phyloP scores from a whole-genome alignment of 805 yeast genomes.

The Nakazawaea ernobii region DNA sequence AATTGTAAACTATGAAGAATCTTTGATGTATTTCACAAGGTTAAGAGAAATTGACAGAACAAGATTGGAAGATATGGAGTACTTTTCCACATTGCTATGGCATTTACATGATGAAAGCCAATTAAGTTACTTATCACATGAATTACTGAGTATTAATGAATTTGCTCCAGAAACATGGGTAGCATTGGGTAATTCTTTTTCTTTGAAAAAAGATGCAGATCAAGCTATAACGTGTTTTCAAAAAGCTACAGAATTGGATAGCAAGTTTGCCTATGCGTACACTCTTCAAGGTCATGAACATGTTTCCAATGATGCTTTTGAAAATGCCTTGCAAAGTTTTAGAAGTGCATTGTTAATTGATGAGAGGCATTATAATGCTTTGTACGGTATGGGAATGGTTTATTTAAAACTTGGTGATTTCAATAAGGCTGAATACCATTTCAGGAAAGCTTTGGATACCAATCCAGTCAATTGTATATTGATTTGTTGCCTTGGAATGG shows the following conservation, averaged over 20 bases:
- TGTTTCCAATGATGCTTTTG: conserved; percentile 83
- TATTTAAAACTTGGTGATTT: conserved; percentile 81
- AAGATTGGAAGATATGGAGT: conserved; percentile 83
- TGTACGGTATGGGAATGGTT: conserved; percentile 95
- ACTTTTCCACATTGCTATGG: conserved; percentile 87
- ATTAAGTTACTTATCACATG: conserved; percentile 78
- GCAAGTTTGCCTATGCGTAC: conserved; percentile 77
- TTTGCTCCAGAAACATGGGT: conserved; percentile 87
- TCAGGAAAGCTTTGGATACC: conserved; percentile 79
- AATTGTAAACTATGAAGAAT: conserved; percentile 75
- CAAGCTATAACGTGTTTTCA: conserved; percentile 86
- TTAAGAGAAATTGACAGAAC: conserved; percentile 71
- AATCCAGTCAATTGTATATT: conserved; percentile 88
- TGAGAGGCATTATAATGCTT: conserved; percentile 84
- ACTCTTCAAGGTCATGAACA: conserved; percentile 93
- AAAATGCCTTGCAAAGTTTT: conserved; percentile 80
- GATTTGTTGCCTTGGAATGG: conserved; percentile 92
- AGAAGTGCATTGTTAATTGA: conserved; percentile 72
- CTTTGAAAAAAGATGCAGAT: conserved; percentile 77
- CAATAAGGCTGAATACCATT: conserved; percentile 78
- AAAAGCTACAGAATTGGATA: conserved; percentile 65
- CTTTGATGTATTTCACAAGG: conserved; percentile 56
- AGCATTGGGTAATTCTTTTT: conserved; percentile 81
- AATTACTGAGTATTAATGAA: conserved; percentile 59
- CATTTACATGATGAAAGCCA: conserved; percentile 79